Conservation (phyloP, 2,329 filamentous ascomycete genomes). For the Exophiala sideris region DNA sequence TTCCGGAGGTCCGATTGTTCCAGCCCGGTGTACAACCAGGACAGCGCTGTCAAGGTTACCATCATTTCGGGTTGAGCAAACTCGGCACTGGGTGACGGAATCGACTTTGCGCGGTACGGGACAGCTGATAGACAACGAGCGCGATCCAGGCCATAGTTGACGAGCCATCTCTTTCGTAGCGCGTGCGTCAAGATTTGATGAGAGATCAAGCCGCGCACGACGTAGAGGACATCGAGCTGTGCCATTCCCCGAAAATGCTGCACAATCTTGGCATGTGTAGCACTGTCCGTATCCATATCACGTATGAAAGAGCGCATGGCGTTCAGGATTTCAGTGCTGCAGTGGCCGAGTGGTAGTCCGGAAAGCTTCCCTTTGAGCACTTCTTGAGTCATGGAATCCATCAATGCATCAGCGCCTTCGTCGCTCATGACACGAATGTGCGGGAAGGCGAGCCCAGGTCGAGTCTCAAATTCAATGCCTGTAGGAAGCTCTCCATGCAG, state of each 20-base stretch:
- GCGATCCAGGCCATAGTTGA: conserved; percentile 60
- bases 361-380: conserved; percentile 21
- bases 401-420: conserved; percentile 13
- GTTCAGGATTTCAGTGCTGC: conserved; percentile 11
- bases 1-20: conserved; percentile 48
- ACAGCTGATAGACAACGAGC: conserved; percentile 57
- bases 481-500: conserved; percentile 6
- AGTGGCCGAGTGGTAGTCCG: conserved; percentile 26
- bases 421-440: conserved; percentile 26
- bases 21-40: conserved; percentile 58
- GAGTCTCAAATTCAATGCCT: conserved; percentile 19
- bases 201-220: conserved; percentile 51
- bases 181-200: conserved; percentile 53
- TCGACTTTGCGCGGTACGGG: conserved; percentile 60
- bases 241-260: conserved; percentile 5
- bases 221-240: conserved; percentile 27
- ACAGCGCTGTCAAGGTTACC: conserved; percentile 55
- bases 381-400: conserved; percentile 12
- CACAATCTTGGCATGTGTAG: not conserved
- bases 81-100: conserved; percentile 54
- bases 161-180: conserved; percentile 61
- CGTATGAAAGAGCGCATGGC: conserved; percentile 10
- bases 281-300: not conserved
- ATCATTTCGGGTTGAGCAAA: conserved; percentile 62
- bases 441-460: conserved; percentile 19